phyloP scores from a whole-genome alignment of 208 protist genomes.

The Trypanosoma rangeli region DNA sequence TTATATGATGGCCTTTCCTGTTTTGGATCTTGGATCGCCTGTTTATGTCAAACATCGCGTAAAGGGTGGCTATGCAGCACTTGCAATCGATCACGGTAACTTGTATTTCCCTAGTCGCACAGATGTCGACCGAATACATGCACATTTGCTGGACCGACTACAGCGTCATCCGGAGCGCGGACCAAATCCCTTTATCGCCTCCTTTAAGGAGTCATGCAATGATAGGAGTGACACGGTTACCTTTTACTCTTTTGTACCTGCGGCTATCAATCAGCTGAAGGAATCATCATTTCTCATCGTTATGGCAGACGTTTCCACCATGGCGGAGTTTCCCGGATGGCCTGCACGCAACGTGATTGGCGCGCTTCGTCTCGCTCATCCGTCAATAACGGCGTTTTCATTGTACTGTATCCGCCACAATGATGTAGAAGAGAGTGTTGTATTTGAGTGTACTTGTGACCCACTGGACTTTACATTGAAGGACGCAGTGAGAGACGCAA shows the following conservation, averaged over 20 bases:
- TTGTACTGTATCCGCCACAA: constrained; percentile 54
- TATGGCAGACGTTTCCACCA: constrained; percentile 43
- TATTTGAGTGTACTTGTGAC: constrained; percentile 43
- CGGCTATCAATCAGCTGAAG: background rate
- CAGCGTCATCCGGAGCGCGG: constrained; percentile 29
- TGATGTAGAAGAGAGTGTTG: constrained; percentile 32
- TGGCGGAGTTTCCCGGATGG: constrained; percentile 35
- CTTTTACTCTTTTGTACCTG: constrained; percentile 34
- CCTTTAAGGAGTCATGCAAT: background rate
- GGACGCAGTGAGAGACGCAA: background rate
- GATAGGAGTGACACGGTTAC: constrained; percentile 10
- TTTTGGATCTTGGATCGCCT: constrained; percentile 44
- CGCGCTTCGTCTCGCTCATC: constrained; percentile 45
- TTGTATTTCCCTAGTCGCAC: constrained; percentile 20
- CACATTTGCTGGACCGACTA: constrained; percentile 29
- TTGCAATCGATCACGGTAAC: constrained; percentile 20
- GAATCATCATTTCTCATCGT: constrained; percentile 27
- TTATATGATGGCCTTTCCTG: constrained; percentile 94
- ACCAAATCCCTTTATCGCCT: constrained; percentile 52
- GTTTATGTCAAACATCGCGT: constrained; percentile 22
- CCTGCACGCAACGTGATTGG: constrained; percentile 60
- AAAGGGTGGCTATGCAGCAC: constrained; percentile 13
- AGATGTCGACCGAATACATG: constrained; percentile 28
- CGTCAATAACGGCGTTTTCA: constrained; percentile 32
- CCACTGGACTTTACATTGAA: constrained; percentile 24